Evolutionary conservation across 169 alveolate species (phyloP).

Genomic region (Babesia gibsoni): DNA sequence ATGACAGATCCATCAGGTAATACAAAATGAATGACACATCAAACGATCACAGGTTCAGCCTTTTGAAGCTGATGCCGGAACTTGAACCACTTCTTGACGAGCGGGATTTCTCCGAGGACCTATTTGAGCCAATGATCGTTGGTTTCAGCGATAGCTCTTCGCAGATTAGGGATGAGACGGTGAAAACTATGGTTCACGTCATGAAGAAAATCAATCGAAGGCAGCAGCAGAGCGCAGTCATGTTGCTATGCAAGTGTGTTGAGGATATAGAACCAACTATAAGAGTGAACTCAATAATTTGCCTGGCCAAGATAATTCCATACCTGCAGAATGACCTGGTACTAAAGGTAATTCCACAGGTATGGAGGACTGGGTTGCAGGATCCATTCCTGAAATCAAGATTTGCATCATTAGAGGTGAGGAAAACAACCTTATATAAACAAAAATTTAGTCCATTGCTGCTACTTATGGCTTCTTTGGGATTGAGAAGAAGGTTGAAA

Average conservation of each 20-base stretch:
- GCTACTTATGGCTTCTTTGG: constrained; percentile 66
- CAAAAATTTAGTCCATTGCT: constrained; percentile 57
- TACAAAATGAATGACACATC: background rate
- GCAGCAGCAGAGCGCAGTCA: constrained; percentile 38
- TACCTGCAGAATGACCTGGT: constrained; percentile 58
- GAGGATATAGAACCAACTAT: constrained; percentile 67
- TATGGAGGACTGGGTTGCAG: constrained; percentile 60
- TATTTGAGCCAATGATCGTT: constrained; percentile 33
- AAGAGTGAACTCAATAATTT: constrained; percentile 69
- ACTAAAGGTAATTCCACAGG: constrained; percentile 71
- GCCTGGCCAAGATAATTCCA: constrained; percentile 72
- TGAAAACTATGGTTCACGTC: constrained; percentile 65
- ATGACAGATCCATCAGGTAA: constrained; percentile 55
- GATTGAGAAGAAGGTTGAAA: constrained; percentile 46
- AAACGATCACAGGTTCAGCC: constrained; percentile 21
- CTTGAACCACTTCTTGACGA: constrained; percentile 55
- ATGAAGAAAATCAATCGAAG: constrained; percentile 63
- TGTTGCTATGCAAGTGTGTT: constrained; percentile 58
- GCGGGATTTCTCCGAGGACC: constrained; percentile 48
- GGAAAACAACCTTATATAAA: background rate
- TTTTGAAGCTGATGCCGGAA: constrained; percentile 41
- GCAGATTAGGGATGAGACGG: constrained; percentile 69
- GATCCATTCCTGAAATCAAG: constrained; percentile 64
- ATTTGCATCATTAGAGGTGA: constrained; percentile 63
- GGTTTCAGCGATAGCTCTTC: constrained; percentile 71